Evolutionary conservation across 306 rosid species (phyloP).

Genomic region (Adenanthera pavonina): DNA sequence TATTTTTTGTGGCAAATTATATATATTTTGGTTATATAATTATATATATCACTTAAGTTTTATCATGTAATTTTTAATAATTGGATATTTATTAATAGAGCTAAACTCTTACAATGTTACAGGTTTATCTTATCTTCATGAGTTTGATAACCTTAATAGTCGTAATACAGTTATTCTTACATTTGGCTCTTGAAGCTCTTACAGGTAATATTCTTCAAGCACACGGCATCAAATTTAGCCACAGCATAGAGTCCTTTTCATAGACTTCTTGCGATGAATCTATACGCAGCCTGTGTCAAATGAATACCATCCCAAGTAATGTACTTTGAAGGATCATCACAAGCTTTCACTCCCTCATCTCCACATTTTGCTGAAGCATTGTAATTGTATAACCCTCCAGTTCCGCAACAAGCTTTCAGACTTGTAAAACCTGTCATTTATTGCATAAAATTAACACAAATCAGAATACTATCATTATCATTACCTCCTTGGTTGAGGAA

Average conservation of each 20-base stretch:
- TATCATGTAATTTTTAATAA: no score
- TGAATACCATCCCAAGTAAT: constrained; percentile 53
- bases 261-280: constrained; percentile 31
- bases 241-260: constrained; percentile 7
- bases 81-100: no score
- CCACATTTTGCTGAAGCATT: constrained; percentile 18
- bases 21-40: no score
- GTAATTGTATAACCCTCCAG: constrained; percentile 17
- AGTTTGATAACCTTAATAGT: no score
- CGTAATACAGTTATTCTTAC: no score
- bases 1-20: no score
- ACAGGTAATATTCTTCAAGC: not conserved
- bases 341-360: not conserved
- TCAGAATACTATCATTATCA: no score
- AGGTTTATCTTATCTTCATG: no score
- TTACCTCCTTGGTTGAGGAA: no score
- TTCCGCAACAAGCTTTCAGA: constrained; percentile 8
- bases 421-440: constrained; percentile 11
- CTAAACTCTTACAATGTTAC: no score
- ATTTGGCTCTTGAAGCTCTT: not conserved
- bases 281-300: constrained; percentile 61
- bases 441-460: not conserved
- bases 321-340: constrained; percentile 38
- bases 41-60: no score
- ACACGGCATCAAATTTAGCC: constrained; percentile 1